phyloP scores from a whole-genome alignment of 2,329 filamentous ascomycete genomes.

The Aspergillus terreus region DNA sequence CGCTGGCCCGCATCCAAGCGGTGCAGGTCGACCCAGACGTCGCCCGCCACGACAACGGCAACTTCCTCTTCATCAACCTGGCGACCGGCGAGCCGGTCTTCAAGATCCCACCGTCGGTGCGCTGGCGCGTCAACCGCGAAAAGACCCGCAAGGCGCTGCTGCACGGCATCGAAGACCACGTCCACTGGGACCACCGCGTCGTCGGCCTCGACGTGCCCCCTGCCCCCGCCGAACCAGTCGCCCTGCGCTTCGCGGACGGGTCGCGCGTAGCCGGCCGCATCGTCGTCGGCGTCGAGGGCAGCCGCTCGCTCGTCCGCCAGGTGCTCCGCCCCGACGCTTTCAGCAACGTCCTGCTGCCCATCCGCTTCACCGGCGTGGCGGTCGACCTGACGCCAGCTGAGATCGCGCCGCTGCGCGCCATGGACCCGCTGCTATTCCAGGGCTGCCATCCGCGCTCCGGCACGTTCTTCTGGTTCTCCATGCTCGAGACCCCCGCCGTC shows the following conservation, averaged over 20 bases:
- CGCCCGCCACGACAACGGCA: slow-evolving; percentile 20
- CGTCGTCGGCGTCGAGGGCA: slow-evolving; percentile 20
- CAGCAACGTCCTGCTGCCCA: slow-evolving; percentile 15
- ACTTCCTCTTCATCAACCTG: slow-evolving; percentile 28
- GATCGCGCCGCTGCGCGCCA: slow-evolving; percentile 55
- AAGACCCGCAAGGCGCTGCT: slow-evolving; percentile 18
- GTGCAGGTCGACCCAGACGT: slow-evolving; percentile 23
- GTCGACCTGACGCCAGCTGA: slow-evolving; percentile 48
- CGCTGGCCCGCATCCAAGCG: slow-evolving; percentile 13
- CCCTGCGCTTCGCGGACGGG: slow-evolving; percentile 11
- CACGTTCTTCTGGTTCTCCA: slow-evolving; percentile 27
- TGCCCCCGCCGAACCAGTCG: background rate
- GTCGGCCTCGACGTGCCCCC: slow-evolving; percentile 8
- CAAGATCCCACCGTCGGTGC: slow-evolving; percentile 25
- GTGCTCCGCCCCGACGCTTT: slow-evolving; percentile 21
- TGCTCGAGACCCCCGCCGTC: slow-evolving; percentile 40
- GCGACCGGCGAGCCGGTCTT: slow-evolving; percentile 25
- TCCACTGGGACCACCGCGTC: slow-evolving; percentile 18
- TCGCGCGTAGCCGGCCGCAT: slow-evolving; percentile 10
- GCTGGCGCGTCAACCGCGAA: slow-evolving; percentile 26
- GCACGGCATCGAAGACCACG: slow-evolving; percentile 17
- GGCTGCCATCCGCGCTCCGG: slow-evolving; percentile 22
- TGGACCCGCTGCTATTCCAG: slow-evolving; percentile 41
- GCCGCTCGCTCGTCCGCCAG: slow-evolving; percentile 19
- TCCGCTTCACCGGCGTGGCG: slow-evolving; percentile 23